Percentiles rank a stretch among this genome's conserved stretches.
Evolutionary conservation across 225 moss, liverwort and hornwort genomes (phyloP).

Genomic region (Physcomitrium patens): DNA sequence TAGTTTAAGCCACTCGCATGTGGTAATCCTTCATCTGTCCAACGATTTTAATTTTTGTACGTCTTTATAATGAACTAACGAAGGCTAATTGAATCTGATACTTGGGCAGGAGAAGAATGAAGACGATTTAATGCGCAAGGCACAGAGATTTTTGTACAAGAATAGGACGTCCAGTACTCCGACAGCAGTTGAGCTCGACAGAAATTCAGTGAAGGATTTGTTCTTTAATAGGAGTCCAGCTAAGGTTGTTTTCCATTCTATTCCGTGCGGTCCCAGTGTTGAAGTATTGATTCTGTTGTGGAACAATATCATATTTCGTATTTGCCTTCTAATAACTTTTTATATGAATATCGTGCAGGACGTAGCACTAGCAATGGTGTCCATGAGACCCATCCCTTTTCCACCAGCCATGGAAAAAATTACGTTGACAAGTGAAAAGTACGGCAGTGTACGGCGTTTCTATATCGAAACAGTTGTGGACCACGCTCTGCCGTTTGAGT

Average conservation of each 20-base stretch:
- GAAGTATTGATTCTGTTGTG: too few species aligned
- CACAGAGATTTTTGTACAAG: constrained; percentile 79
- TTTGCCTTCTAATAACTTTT: neutral
- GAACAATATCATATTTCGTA: neutral
- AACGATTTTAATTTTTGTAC: neutral
- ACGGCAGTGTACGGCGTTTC: constrained; percentile 84
- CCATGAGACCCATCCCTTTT: constrained; percentile 94
- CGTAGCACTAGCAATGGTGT: constrained; percentile 89
- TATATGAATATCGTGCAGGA: constrained; percentile 56
- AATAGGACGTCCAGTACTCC: constrained; percentile 72
- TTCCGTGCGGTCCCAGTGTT: neutral
- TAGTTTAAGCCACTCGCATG: neutral
- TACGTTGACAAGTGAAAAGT: constrained; percentile 71
- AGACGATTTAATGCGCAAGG: constrained; percentile 73
- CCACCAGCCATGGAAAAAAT: constrained; percentile 94
- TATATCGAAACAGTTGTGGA: constrained; percentile 83
- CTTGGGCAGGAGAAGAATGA: constrained; percentile 46
- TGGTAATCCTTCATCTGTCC: neutral
- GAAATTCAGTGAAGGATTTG: constrained; percentile 70
- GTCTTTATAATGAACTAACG: constrained; percentile 8
- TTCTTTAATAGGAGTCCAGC: constrained; percentile 91
- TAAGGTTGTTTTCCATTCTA: constrained; percentile 53
- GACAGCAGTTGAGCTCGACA: constrained; percentile 89
- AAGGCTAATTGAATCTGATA: constrained; percentile 6
- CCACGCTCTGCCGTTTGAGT: constrained; percentile 67